These are phyloP conservation scores for Fusarium agapanthi DNA, from an alignment of 2,329 filamentous ascomycete genomes.

Conservation along the genomic window DNA sequence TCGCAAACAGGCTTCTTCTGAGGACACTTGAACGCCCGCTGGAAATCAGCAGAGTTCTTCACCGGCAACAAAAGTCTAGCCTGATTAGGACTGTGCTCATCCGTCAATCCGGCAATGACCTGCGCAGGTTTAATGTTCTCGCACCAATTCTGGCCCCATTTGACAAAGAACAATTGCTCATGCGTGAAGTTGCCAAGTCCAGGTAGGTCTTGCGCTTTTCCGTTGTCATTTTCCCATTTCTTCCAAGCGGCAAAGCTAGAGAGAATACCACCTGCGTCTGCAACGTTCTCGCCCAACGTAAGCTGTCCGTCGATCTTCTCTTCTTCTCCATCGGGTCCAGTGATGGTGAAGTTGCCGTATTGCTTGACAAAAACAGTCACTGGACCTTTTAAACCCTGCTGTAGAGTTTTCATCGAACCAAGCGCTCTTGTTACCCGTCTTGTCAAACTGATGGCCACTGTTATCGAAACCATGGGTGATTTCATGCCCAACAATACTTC, in stretches of 20 bases:
- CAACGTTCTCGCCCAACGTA: constrained; percentile 75
- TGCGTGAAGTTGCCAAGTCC: constrained; percentile 70
- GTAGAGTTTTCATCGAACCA: constrained; percentile 73
- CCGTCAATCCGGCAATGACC: constrained; percentile 65
- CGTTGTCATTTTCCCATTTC: constrained; percentile 59
- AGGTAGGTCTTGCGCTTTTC: constrained; percentile 62
- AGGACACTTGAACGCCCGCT: constrained; percentile 72
- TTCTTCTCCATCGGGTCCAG: constrained; percentile 61
- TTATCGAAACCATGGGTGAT: constrained; percentile 76
- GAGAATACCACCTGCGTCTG: constrained; percentile 72
- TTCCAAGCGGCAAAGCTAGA: constrained; percentile 73
- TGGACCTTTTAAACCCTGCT: constrained; percentile 62
- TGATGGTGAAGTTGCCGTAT: constrained; percentile 68
- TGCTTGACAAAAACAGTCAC: constrained; percentile 76
- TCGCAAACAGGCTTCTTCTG: constrained; percentile 74
- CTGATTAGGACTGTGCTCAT: constrained; percentile 72
- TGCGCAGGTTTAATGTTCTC: constrained; percentile 68
- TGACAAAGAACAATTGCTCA: constrained; percentile 76
- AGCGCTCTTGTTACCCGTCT: constrained; percentile 69
- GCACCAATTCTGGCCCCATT: constrained; percentile 73
- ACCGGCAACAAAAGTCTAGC: constrained; percentile 71
- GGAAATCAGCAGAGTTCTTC: constrained; percentile 74
- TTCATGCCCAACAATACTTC: constrained; percentile 73
- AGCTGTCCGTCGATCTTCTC: constrained; percentile 69
- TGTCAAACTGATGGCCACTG: constrained; percentile 70